Evolutionary conservation across 2,329 filamentous ascomycete species (phyloP).

Genomic region (Trichothecium sympodiale): DNA sequence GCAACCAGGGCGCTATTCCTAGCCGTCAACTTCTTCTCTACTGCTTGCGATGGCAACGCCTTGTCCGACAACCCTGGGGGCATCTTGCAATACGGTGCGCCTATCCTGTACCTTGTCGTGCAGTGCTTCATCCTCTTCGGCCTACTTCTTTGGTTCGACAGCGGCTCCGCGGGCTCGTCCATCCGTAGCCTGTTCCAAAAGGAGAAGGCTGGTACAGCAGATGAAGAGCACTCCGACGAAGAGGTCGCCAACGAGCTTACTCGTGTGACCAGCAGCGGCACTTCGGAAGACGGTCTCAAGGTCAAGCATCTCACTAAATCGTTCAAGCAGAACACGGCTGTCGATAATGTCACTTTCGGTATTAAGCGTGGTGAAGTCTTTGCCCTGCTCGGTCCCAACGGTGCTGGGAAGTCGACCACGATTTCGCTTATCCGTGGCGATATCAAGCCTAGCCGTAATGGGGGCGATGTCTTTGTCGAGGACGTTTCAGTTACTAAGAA

Average conservation of each 20-base stretch:
- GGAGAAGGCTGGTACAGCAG: constrained; percentile 11
- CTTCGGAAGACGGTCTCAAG: constrained; percentile 38
- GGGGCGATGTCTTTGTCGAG: constrained; percentile 58
- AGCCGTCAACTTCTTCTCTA: constrained; percentile 72
- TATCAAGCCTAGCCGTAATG: constrained; percentile 43
- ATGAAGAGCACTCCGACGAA: constrained; percentile 29
- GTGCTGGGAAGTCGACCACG: constrained; percentile 64
- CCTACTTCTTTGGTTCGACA: constrained; percentile 70
- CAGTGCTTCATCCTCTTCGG: constrained; percentile 63
- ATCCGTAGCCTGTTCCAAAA: constrained; percentile 29
- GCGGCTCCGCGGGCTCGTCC: constrained; percentile 52
- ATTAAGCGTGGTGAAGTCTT: constrained; percentile 60
- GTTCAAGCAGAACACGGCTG: constrained; percentile 53
- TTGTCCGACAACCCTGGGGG: constrained; percentile 58
- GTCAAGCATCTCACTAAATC: constrained; percentile 57
- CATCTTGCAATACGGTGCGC: constrained; percentile 68
- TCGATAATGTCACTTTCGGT: constrained; percentile 62
- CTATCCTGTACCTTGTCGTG: constrained; percentile 70
- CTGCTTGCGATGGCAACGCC: constrained; percentile 56
- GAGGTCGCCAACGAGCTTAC: constrained; percentile 56
- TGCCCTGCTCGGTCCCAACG: constrained; percentile 65
- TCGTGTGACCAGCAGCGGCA: constrained; percentile 37
- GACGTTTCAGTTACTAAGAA: constrained; percentile 52
- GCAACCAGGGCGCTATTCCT: constrained; percentile 65
- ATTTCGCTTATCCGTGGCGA: constrained; percentile 69